Evolutionary conservation across 768 basidiomycete species (phyloP).

Genomic region (Cubamyces lactineus): DNA sequence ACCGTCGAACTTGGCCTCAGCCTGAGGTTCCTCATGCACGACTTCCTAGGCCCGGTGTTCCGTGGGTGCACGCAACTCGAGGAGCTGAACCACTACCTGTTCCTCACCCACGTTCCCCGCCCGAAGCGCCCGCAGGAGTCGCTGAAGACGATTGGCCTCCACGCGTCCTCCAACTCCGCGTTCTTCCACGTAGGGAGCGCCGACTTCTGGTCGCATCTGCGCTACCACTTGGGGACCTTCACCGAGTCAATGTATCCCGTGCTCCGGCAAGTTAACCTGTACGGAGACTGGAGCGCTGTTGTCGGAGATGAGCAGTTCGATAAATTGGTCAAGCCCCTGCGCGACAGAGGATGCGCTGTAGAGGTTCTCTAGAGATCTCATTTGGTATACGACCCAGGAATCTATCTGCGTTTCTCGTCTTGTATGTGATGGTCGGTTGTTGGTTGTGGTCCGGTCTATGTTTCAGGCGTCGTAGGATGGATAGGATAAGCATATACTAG

Average conservation of each 20-base stretch:
- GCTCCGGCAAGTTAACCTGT: slow-evolving; percentile 48
- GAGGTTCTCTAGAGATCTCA: slow-evolving; percentile 9
- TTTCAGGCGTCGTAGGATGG: no score
- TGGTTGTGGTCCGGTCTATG: no score
- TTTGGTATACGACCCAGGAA: background rate
- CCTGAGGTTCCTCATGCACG: slow-evolving; percentile 54
- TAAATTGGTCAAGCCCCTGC: slow-evolving; percentile 36
- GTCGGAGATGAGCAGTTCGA: slow-evolving; percentile 43
- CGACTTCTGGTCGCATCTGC: slow-evolving; percentile 45
- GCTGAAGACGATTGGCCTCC: slow-evolving; percentile 53
- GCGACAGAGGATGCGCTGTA: slow-evolving; percentile 38
- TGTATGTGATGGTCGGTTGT: background rate
- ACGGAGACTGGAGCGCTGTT: slow-evolving; percentile 56
- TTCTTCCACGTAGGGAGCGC: slow-evolving; percentile 42
- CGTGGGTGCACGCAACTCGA: slow-evolving; percentile 48
- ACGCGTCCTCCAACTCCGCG: slow-evolving; percentile 47
- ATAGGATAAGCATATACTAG: no score
- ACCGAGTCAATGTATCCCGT: slow-evolving; percentile 46
- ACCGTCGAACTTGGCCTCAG: slow-evolving; percentile 62
- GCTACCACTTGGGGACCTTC: slow-evolving; percentile 52
- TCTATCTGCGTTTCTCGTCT: no score
- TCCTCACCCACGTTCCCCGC: slow-evolving; percentile 30
- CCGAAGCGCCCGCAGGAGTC: slow-evolving; percentile 27
- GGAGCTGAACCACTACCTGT: slow-evolving; percentile 54
- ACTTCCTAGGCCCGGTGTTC: slow-evolving; percentile 52